These are phyloP conservation scores for Plasmodium billcollinsi DNA, from an alignment of 169 alveolate species.

Conservation along the genomic window DNA sequence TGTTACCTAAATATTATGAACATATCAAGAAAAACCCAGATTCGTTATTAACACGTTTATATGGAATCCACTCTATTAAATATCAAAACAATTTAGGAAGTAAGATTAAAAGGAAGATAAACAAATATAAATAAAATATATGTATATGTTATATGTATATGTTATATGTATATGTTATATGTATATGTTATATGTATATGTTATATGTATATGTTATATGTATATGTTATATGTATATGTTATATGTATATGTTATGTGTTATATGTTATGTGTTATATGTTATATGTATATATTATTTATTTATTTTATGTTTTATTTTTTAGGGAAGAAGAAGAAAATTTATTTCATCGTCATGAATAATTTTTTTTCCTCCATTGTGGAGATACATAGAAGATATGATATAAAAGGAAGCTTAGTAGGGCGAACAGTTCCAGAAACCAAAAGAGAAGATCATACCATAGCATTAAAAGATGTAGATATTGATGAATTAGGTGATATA, in stretches of 20 bases:
- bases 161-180: no score
- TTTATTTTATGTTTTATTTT: constrained; percentile 15
- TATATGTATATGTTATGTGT: no score
- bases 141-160: not conserved
- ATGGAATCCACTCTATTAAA: constrained; percentile 94
- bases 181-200: no score
- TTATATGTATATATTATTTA: not conserved
- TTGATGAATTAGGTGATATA: constrained; percentile 84
- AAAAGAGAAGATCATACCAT: constrained; percentile 90
- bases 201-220: no score
- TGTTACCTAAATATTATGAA: constrained; percentile 57
- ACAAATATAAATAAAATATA: not conserved
- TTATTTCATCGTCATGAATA: constrained; percentile 97
- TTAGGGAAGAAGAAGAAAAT: constrained; percentile 76
- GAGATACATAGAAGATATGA: constrained; percentile 93
- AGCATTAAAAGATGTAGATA: constrained; percentile 93
- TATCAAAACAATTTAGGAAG: constrained; percentile 19
- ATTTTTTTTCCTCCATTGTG: constrained; percentile 95
- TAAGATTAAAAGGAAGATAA: not conserved
- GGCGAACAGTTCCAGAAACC: constrained; percentile 88
- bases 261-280: no score
- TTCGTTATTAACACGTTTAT: constrained; percentile 88
- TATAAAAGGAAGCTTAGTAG: constrained; percentile 94
- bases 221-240: no score
- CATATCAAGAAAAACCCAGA: constrained; percentile 84